Evolutionary conservation across 257 asterid genomes (phyloP), one percentile per base, ranked within the genome.

Genomic region (Solanum clarkiae): DNA sequence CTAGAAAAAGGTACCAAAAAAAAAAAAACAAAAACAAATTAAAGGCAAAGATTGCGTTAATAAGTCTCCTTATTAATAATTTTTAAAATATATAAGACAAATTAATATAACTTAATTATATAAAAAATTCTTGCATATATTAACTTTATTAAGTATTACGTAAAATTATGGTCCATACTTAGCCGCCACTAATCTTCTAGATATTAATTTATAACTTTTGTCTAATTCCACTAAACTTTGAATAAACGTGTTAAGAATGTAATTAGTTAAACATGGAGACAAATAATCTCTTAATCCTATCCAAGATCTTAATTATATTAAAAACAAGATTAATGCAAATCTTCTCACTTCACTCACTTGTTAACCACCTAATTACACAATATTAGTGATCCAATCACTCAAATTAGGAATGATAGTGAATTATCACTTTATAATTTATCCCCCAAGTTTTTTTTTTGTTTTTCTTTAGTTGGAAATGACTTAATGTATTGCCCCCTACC

Each of bases 201-300:
- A 75, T 75, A 36, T 36, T 36, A 36, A 26, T 49, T 8, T 7
- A 49, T 75, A 10, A 59, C 24, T 59, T 42, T 13, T 44, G 29
- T 65, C 62, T 88, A 82, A 74, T 20, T 15, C 20, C 63, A 81
- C 85, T 84, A 22, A 88, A 84, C 49, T 14, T 9, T 70, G 32
- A 80, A 10, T 65, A 49, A 75, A 80, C 55, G 57, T 44, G 57
- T 49, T 80, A 72, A 55, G 22, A 86, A 86, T 74, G 66, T 57
- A 63, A 69, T 80, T 89, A 79, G 66, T 75, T 88, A 79, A 80
- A 80, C 85, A 80, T 55, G 85, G 82, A 87, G 84, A 86, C 89
- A 75, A 81, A 80, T 45, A 42, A 26, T 36, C n/a, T 40, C n/a
- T 40, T 63, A 22, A 81, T 57, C 75, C 74, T 81, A 81, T 81